Evolutionary conservation across 192 early-diverging fungal genomes (phyloP), one percentile per base, ranked within the genome.

Genomic region (Chytriomyces hyalinus): DNA sequence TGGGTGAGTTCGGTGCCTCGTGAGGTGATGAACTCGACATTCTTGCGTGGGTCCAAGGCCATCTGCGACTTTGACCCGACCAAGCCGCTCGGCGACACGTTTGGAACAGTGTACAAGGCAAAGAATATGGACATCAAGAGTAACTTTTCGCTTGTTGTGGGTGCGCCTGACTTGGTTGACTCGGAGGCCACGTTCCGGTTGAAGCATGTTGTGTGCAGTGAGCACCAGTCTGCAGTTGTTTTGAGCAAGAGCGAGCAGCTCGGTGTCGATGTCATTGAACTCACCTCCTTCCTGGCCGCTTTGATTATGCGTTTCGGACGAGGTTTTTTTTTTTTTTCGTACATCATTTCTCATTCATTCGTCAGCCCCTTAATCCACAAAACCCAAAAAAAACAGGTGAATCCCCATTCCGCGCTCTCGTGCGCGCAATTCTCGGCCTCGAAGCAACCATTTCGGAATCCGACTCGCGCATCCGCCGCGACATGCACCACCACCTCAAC

Each of bases 141-240:
- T 26, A 65, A 65, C 63, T 65, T 65, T 43, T 65, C 63, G 11
- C 63, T 65, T 2, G 63, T 65, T 13, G 63, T 65, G 36, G 63
- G 63, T 13, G 36, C 11, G 15, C 63, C 63, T 15, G 63, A 65
- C 3, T 20, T 65, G 36, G 20, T 15, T 0, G 26, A 26, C 5
- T 13, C 17, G 24, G 13, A 15, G 11, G 36, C 20, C 1, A 65
- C 63, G 20, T 65, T 22, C 26, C 20, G 63, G 36, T 26, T 65
- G 11, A 65, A 65, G 6, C 36, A 22, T 26, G 63, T 65, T 3
- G 36, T 65, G 11, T 65, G 63, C 5, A 4, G 3, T 2, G 24
- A 65, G 15, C 63, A 65, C 26, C 63, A 43, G 13, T 13, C 15
- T 28, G 36, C 15, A 3, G 63, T 13, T 13, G 36, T 15, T 4